A percentile compares a stretch with the other conserved stretches of the same genome.
phyloP scores from a whole-genome alignment of 441 rosid species.

The Erodium texanum region DNA sequence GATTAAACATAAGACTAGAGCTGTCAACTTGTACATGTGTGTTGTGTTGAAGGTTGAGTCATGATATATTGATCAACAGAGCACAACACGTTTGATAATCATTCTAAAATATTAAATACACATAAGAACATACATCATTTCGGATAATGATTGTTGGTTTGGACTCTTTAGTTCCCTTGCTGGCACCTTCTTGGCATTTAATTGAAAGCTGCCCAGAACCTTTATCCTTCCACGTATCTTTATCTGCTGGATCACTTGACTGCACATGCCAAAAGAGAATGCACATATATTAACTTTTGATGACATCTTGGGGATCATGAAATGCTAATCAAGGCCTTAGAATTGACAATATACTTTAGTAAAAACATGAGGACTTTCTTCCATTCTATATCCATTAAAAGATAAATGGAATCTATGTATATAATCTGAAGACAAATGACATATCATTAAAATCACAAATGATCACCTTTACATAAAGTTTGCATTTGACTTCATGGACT shows the following conservation, averaged over 20 bases:
- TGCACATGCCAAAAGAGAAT: constrained; percentile 23
- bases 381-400: neutral
- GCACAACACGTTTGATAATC: too few species aligned
- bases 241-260: constrained; percentile 62
- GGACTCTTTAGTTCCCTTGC: constrained; percentile 81
- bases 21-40: too few species aligned
- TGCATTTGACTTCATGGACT: constrained; percentile 95
- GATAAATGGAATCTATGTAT: neutral
- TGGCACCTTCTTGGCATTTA: constrained; percentile 71
- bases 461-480: constrained; percentile 84
- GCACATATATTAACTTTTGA: neutral
- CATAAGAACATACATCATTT: constrained; percentile 56
- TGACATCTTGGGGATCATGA: too few species aligned
- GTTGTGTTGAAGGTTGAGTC: too few species aligned
- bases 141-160: constrained; percentile 76
- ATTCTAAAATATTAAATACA: too few species aligned
- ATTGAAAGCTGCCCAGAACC: constrained; percentile 85
- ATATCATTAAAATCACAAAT: constrained; percentile 5
- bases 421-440: neutral
- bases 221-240: constrained; percentile 87
- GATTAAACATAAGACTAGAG: too few species aligned
- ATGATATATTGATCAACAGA: too few species aligned
- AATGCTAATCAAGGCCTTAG: too few species aligned
- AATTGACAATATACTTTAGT: neutral
- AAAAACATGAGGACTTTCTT: neutral